Conservation (phyloP, 2,329 filamentous ascomycete species). For the Ceratocystis papillata region DNA sequence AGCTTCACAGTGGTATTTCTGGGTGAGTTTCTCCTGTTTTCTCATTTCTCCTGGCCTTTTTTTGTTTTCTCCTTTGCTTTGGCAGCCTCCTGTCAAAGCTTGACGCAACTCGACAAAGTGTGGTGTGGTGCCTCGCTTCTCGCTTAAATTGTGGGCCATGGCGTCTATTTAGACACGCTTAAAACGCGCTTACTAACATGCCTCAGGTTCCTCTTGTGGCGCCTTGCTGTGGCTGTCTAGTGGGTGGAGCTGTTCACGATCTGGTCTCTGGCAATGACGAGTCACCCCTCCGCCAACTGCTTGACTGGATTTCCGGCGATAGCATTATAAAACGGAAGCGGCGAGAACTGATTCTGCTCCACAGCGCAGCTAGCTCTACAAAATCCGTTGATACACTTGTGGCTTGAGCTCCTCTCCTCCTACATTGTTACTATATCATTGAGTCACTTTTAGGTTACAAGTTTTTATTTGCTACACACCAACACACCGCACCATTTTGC, state of each 20-base stretch:
- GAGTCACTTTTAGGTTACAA: background rate
- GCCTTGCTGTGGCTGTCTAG: slow-evolving; percentile 53
- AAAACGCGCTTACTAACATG: slow-evolving; percentile 15
- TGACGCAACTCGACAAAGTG: background rate
- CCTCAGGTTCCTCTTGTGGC: slow-evolving; percentile 54
- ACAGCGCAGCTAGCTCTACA: slow-evolving; percentile 17
- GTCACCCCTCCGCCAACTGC: slow-evolving; percentile 55
- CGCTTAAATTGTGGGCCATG: background rate
- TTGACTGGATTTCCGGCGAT: slow-evolving; percentile 23
- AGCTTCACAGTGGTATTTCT: slow-evolving; percentile 60
- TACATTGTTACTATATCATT: background rate
- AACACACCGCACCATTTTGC: no score
- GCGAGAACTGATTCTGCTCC: slow-evolving; percentile 15
- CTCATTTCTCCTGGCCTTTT: slow-evolving; percentile 14
- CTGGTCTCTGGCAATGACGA: slow-evolving; percentile 57
- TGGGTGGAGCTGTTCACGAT: slow-evolving; percentile 58
- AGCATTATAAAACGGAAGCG: slow-evolving; percentile 14
- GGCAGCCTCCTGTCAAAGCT: slow-evolving; percentile 16
- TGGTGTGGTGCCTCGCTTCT: background rate
- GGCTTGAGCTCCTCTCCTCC: slow-evolving; percentile 7
- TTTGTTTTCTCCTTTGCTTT: slow-evolving; percentile 21
- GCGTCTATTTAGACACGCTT: background rate
- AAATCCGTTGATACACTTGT: slow-evolving; percentile 22
- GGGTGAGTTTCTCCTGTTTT: slow-evolving; percentile 34
- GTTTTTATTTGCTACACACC: background rate